Conservation (phyloP, 192 early-diverging fungal species). For the Chytriomyces confervae region DNA sequence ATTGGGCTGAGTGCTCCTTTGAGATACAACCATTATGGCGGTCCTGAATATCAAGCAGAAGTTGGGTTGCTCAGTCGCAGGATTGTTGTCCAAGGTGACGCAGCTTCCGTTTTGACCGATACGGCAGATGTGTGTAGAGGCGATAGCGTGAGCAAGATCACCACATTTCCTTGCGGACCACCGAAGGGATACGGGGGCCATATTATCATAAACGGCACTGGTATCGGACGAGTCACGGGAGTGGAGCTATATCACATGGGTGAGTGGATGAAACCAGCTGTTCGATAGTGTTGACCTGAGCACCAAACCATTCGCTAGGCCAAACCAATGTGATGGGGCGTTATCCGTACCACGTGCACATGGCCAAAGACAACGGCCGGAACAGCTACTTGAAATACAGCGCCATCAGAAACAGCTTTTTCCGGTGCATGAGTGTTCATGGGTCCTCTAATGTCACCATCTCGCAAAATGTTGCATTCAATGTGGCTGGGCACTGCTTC, state of each 20-base stretch:
- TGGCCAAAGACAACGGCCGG: constrained; percentile 27
- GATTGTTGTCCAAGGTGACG: constrained; percentile 34
- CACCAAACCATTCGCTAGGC: neutral
- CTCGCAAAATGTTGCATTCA: constrained; percentile 31
- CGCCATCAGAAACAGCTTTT: constrained; percentile 34
- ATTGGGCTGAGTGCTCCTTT: constrained; percentile 24
- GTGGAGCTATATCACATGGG: constrained; percentile 36
- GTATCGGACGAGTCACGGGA: constrained; percentile 29
- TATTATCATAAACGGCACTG: constrained; percentile 26
- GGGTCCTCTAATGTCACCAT: constrained; percentile 30
- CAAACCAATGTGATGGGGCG: constrained; percentile 47
- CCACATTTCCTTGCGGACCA: constrained; percentile 23
- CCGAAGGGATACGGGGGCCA: constrained; percentile 36
- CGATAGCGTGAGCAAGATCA: neutral
- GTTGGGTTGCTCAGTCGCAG: constrained; percentile 33
- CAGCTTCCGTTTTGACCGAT: constrained; percentile 19
- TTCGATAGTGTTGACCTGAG: neutral
- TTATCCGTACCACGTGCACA: constrained; percentile 42
- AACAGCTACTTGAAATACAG: constrained; percentile 29
- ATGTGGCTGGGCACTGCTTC: constrained; percentile 45
- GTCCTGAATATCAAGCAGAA: constrained; percentile 42
- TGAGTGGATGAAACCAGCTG: neutral
- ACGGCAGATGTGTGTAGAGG: neutral
- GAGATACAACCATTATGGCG: constrained; percentile 36
- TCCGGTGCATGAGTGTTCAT: constrained; percentile 36